These are phyloP conservation scores for Dichomitus squalens DNA, from an alignment of 1,284 basidiomycete genomes.

Conservation along the genomic window DNA sequence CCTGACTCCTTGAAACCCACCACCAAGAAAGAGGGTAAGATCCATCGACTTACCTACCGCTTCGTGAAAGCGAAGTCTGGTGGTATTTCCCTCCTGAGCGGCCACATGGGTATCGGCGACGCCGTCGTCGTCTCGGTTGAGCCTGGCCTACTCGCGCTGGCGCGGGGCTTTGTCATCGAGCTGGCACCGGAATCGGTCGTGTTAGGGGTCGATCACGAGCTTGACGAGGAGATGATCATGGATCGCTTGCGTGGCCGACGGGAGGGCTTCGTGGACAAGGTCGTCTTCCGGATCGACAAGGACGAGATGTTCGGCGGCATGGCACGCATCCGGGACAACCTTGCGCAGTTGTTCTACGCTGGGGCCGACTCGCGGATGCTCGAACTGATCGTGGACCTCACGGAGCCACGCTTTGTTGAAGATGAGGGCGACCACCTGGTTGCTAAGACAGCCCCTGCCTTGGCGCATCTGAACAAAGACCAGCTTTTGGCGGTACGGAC, in stretches of 20 bases:
- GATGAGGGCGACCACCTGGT: slow-evolving; percentile 14
- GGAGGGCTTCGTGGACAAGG: slow-evolving; percentile 17
- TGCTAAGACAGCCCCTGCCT: background rate
- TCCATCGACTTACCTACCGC: slow-evolving; percentile 62
- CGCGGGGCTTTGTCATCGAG: slow-evolving; percentile 82
- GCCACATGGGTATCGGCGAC: slow-evolving; percentile 81
- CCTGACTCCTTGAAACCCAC: slow-evolving; percentile 21
- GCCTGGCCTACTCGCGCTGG: slow-evolving; percentile 81
- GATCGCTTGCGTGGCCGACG: slow-evolving; percentile 39
- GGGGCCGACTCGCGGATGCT: slow-evolving; percentile 68
- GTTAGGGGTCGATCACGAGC: slow-evolving; percentile 80
- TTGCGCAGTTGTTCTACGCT: slow-evolving; percentile 87
- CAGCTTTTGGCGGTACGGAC: slow-evolving; percentile 77
- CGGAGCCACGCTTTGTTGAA: slow-evolving; percentile 62
- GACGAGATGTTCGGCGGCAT: slow-evolving; percentile 91
- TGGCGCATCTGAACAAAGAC: slow-evolving; percentile 64
- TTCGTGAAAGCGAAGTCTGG: slow-evolving; percentile 46
- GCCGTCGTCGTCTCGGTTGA: slow-evolving; percentile 86
- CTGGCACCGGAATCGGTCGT: slow-evolving; percentile 68
- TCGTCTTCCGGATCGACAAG: slow-evolving; percentile 88
- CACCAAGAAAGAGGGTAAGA: slow-evolving; percentile 41
- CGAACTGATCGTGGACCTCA: slow-evolving; percentile 82
- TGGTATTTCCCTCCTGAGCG: slow-evolving; percentile 64
- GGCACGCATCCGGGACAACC: slow-evolving; percentile 86
- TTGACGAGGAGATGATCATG: slow-evolving; percentile 59